These are phyloP conservation scores for Thermothielavioides terrestris DNA, from an alignment of 495 filamentous ascomycete genomes.

Conservation along the genomic window DNA sequence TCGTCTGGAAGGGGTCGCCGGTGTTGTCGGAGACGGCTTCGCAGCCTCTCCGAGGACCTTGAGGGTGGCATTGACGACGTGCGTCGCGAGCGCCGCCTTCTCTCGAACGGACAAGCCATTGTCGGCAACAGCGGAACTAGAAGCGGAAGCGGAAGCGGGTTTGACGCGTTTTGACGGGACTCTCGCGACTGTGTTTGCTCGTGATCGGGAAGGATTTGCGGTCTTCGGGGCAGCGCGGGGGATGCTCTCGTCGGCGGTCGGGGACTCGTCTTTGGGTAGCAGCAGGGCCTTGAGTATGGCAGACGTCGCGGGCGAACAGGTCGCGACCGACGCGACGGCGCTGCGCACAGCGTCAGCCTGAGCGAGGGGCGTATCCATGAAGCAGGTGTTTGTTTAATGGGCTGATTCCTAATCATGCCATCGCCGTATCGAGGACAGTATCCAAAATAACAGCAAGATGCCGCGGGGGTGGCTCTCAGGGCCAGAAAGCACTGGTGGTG, in stretches of 20 bases:
- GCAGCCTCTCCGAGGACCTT: conserved; percentile 66
- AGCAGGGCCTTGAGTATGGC: conserved; percentile 44
- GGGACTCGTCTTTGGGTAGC: conserved; percentile 26
- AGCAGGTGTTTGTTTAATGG: conserved; percentile 15
- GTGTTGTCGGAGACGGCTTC: conserved; percentile 38
- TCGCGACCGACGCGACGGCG: conserved; percentile 42
- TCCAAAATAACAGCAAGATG: conserved; percentile 19
- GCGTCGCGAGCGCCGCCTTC: conserved; percentile 64
- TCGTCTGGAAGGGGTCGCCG: conserved; percentile 19
- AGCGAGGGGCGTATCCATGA: conserved; percentile 39
- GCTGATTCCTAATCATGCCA: conserved; percentile 28
- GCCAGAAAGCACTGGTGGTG: neutral
- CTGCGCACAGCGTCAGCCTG: conserved; percentile 44
- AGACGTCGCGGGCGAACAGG: conserved; percentile 43
- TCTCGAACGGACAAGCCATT: conserved; percentile 48
- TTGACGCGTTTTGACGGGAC: conserved; percentile 13
- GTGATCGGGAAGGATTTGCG: conserved; percentile 12
- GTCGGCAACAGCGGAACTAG: conserved; percentile 1
- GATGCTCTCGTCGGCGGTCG: conserved; percentile 10
- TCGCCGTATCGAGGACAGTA: conserved; percentile 18
- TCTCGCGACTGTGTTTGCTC: conserved; percentile 18
- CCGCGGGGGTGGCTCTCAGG: neutral
- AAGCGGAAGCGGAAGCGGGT: conserved; percentile 6
- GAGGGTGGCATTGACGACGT: conserved; percentile 68
- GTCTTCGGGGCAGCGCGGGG: conserved; percentile 20